Conservation (phyloP, 345 rosid species). For the Citrus trifoliata region DNA sequence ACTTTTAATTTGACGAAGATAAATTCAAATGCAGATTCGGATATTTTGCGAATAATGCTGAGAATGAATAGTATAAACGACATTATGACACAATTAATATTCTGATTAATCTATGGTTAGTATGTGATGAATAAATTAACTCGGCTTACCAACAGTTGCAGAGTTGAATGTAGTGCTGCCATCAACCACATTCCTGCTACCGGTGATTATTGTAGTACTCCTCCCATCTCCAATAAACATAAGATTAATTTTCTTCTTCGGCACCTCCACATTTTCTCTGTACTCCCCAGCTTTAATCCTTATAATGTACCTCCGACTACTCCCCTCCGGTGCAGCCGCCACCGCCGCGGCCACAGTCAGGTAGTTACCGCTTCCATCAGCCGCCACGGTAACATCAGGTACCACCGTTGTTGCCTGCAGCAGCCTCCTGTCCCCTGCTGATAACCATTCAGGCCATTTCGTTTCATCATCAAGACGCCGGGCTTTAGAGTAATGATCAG, state of each 20-base stretch:
- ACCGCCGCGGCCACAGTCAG: conserved; percentile 68
- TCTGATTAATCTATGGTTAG: background rate
- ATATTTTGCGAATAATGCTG: no score
- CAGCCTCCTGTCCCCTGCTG: conserved; percentile 69
- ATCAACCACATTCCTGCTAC: conserved; percentile 65
- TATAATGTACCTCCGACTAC: conserved; percentile 58
- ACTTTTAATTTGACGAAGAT: no score
- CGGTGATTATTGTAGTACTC: conserved; percentile 67
- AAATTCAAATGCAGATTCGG: no score
- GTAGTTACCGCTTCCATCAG: conserved; percentile 75
- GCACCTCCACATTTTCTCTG: conserved; percentile 72
- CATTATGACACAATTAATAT: no score
- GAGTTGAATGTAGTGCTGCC: conserved; percentile 91
- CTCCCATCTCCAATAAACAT: conserved; percentile 96
- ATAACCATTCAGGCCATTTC: conserved; percentile 78
- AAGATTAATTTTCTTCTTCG: conserved; percentile 52
- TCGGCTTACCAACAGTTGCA: conserved; percentile 78
- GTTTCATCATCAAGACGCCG: conserved; percentile 21
- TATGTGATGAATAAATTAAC: no score
- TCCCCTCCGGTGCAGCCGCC: conserved; percentile 63
- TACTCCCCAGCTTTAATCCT: conserved; percentile 79
- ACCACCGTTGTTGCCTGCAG: conserved; percentile 53
- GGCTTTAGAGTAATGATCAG: background rate
- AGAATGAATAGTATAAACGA: no score
- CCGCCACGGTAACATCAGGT: conserved; percentile 70